Base-by-base conservation (phyloP, 345 rosid genomes). In the Boechera retrofracta region DNA sequence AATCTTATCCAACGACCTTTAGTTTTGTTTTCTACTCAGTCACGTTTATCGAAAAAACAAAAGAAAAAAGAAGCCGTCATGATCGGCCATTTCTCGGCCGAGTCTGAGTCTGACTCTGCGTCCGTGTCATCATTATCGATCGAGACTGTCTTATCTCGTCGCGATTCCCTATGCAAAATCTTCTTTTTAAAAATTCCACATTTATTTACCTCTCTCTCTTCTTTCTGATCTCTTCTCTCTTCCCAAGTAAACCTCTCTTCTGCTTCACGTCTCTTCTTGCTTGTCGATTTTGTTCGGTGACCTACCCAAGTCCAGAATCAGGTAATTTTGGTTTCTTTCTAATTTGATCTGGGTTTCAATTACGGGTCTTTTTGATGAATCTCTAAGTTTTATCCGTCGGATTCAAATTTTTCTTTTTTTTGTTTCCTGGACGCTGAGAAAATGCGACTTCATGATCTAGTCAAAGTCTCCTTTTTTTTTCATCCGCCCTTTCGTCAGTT, bases 61-160 rank as follows among this genome's bases (percentile, higher is more conserved):
- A 45, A 15, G 13, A 42, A 56, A 59, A 33, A 74, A 47, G 45
- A 57, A 71, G 55, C 77, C 72, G 81, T 77, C 81, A 69, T 31
- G 77, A 65, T 77, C 77, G 80, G 72, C 72, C 45, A 32, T 64
- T 42, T 75, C 73, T 59, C 74, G 61, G 65, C 76, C 67, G 67
- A 59, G 68, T 60, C 72, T 33, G 66, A 42, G 66, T 36, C 48
- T 11, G 69, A 15, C 29, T 68, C 74, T 0, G 62, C 44, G 62
- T 72, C 78, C 71, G 63, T 67, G 81, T 78, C 82, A 73, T 75
- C 71, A 38, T 54, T 36, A 36, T 73, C 21, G 69, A 61, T 67
- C 70, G 44, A 6, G 7, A 51, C 74, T 73, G 24, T 73, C 78
- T 79, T 79, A 79, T 79, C 82, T 68, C 75, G 49, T 79, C 31